A percentile compares a stretch with the other conserved stretches of the same genome.
Evolutionary conservation across 2,329 filamentous ascomycete species (phyloP).

Genomic region (Cladosporium sp.): DNA sequence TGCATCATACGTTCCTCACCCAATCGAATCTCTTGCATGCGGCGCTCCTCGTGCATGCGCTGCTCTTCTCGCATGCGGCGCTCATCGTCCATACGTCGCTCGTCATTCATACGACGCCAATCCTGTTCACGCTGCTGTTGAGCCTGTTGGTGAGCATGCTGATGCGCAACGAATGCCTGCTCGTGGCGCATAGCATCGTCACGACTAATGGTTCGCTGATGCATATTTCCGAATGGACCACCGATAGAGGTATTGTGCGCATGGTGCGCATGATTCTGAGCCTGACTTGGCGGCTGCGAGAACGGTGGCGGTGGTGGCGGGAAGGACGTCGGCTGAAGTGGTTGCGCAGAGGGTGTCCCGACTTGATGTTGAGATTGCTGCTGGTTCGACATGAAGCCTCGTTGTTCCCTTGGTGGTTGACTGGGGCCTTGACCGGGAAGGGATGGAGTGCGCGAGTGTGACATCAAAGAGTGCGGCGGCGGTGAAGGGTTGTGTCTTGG

Average conservation of each 20-base stretch:
- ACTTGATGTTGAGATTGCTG: conserved; percentile 26
- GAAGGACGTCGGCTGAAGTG: conserved; percentile 36
- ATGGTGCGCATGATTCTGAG: conserved; percentile 35
- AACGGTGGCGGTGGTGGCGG: conserved; percentile 27
- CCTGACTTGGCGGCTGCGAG: conserved; percentile 30
- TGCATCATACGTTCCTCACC: conserved; percentile 18
- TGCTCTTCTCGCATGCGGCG: conserved; percentile 24
- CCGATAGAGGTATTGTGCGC: conserved; percentile 36
- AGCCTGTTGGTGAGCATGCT: conserved; percentile 26
- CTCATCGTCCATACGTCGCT: conserved; percentile 22
- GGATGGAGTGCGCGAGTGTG: conserved; percentile 40
- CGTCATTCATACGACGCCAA: conserved; percentile 19
- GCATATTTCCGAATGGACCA: conserved; percentile 26
- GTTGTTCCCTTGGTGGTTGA: conserved; percentile 28
- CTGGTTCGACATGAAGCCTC: conserved; percentile 19
- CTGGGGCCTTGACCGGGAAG: conserved; percentile 29
- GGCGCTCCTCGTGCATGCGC: conserved; percentile 23
- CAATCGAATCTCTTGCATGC: conserved; percentile 24
- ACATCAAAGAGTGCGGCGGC: conserved; percentile 35
- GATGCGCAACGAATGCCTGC: conserved; percentile 20
- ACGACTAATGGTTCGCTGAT: conserved; percentile 33
- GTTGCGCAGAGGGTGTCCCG: conserved; percentile 25
- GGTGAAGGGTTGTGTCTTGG: conserved; percentile 39
- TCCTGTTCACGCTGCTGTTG: conserved; percentile 22
- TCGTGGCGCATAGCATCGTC: conserved; percentile 32